Evolutionary conservation across 2,329 filamentous ascomycete genomes (phyloP).

Genomic region (Karstenula rhodostoma): DNA sequence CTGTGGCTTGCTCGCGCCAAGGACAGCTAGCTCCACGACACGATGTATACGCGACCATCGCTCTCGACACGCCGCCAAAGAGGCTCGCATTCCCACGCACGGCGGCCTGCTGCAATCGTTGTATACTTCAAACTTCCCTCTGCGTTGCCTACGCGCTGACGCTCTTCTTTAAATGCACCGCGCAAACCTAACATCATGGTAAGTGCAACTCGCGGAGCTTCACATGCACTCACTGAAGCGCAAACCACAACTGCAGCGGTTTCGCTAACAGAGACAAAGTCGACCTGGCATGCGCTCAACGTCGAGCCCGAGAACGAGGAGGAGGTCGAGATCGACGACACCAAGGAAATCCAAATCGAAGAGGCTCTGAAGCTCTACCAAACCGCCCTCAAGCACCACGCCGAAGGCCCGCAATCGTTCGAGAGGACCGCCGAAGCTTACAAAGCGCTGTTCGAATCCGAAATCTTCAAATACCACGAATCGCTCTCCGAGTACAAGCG

Average conservation of each 20-base stretch:
- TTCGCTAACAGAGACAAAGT: slow-evolving; percentile 29
- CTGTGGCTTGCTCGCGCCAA: slow-evolving; percentile 16
- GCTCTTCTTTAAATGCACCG: slow-evolving; percentile 6
- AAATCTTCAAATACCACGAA: slow-evolving; percentile 93
- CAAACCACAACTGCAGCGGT: neutral
- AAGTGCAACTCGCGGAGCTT: slow-evolving; percentile 7
- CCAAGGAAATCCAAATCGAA: slow-evolving; percentile 95
- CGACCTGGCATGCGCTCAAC: slow-evolving; percentile 85
- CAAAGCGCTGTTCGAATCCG: slow-evolving; percentile 82
- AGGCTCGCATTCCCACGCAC: neutral
- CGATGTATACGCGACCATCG: slow-evolving; percentile 9
- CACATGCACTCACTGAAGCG: slow-evolving; percentile 7
- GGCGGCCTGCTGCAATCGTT: slow-evolving; percentile 2
- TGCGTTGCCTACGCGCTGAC: neutral
- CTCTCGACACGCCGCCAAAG: neutral
- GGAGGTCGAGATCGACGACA: slow-evolving; percentile 93
- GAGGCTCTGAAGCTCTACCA: slow-evolving; percentile 96
- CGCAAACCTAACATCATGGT: slow-evolving; percentile 9
- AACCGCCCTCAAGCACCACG: slow-evolving; percentile 86
- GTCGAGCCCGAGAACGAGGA: slow-evolving; percentile 90
- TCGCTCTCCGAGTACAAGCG: slow-evolving; percentile 84
- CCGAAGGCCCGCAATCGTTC: slow-evolving; percentile 81
- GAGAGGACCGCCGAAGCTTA: slow-evolving; percentile 83
- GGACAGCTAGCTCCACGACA: neutral
- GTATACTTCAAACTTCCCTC: neutral